Evolutionary conservation across 1,284 basidiomycete genomes (phyloP).

Genomic region (Tremellales sp.): DNA sequence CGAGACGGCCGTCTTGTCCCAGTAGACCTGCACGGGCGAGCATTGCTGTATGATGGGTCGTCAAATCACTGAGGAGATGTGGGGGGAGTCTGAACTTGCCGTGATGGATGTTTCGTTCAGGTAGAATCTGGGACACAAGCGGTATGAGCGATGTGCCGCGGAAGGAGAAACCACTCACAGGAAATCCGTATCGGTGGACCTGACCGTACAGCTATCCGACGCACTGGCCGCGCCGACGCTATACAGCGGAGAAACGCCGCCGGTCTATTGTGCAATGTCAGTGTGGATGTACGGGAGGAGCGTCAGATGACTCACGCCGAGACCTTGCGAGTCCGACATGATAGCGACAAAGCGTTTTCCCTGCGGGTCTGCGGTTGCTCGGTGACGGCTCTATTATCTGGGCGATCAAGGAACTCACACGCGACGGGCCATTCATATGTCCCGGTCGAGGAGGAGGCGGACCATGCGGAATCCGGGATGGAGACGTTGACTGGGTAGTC

Average conservation of each 20-base stretch:
- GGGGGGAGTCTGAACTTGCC: slow-evolving; percentile 11
- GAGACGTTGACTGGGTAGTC: slow-evolving; percentile 35
- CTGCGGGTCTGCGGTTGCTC: slow-evolving; percentile 23
- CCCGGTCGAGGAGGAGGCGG: slow-evolving; percentile 12
- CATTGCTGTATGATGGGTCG: slow-evolving; percentile 26
- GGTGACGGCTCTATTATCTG: not conserved
- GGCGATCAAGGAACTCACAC: slow-evolving; percentile 22
- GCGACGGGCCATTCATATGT: slow-evolving; percentile 30
- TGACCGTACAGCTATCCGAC: slow-evolving; percentile 20
- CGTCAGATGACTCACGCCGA: slow-evolving; percentile 28
- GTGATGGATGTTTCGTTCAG: slow-evolving; percentile 33
- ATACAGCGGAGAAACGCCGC: slow-evolving; percentile 34
- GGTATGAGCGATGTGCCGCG: not conserved
- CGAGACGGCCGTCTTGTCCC: slow-evolving; percentile 22
- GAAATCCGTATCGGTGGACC: slow-evolving; percentile 26
- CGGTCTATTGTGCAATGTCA: slow-evolving; percentile 24
- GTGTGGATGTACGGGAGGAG: not conserved
- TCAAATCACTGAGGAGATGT: not conserved
- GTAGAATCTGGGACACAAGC: slow-evolving; percentile 24
- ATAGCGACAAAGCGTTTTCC: slow-evolving; percentile 30
- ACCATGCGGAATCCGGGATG: slow-evolving; percentile 27
- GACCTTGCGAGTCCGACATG: slow-evolving; percentile 41
- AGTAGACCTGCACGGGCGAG: slow-evolving; percentile 29
- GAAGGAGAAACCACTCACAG: slow-evolving; percentile 14
- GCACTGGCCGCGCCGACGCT: slow-evolving; percentile 18